phyloP scores from a whole-genome alignment of 2,329 filamentous ascomycete species.

The Zopfia rhizophila region DNA sequence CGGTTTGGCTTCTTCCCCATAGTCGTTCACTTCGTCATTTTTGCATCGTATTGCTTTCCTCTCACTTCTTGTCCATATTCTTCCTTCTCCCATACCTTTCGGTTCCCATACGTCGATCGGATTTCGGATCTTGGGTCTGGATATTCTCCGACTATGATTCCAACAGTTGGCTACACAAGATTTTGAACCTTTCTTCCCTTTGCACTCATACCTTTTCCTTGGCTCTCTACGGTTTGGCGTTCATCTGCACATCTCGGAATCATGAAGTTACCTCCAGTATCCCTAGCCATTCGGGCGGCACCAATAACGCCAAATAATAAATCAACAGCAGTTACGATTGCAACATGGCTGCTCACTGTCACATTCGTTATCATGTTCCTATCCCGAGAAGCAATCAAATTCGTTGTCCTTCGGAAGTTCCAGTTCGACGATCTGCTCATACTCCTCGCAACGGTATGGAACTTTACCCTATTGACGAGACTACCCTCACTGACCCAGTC shows the following conservation, averaged over 20 bases:
- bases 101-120: conserved; percentile 3
- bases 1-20: conserved; percentile 19
- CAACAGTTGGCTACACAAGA: neutral
- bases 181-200: conserved; percentile 11
- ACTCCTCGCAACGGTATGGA: conserved; percentile 42
- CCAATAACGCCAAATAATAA: conserved; percentile 25
- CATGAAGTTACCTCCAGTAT: conserved; percentile 30
- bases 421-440: conserved; percentile 43
- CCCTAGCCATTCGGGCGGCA: conserved; percentile 15
- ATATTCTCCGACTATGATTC: conserved; percentile 3
- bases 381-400: conserved; percentile 38
- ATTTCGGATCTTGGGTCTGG: conserved; percentile 14
- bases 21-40: conserved; percentile 12
- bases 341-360: conserved; percentile 39
- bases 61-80: conserved; percentile 4
- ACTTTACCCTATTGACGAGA: neutral
- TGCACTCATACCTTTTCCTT: conserved; percentile 25
- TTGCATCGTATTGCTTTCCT: conserved; percentile 4
- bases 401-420: conserved; percentile 33
- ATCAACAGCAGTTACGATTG: conserved; percentile 31
- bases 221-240: conserved; percentile 15
- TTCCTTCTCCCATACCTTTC: conserved; percentile 5
- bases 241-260: conserved; percentile 20
- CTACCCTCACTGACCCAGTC: conserved; percentile 15
- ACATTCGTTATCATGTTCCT: conserved; percentile 36